phyloP scores from a whole-genome alignment of 306 rosid genomes.

The Sesbania bispinosa region DNA sequence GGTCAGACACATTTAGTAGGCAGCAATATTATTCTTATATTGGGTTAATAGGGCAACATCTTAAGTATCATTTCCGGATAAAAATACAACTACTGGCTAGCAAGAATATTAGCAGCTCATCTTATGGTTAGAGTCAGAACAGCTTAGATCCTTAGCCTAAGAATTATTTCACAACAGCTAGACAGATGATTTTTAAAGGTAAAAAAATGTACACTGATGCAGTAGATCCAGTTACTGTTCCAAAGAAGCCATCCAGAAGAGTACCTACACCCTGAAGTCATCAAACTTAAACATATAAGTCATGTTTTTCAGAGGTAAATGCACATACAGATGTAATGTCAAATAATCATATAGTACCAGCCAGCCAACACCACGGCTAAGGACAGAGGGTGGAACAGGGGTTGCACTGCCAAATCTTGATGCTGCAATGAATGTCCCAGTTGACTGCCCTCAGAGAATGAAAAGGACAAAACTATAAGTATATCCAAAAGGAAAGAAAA shows the following conservation, averaged over 20 bases:
- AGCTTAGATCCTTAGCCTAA: not conserved
- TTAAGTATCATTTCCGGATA: too few relatives aligned
- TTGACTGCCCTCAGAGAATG: constrained; percentile 49
- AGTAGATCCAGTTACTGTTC: constrained; percentile 65
- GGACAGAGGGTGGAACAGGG: constrained; percentile 70
- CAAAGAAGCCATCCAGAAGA: constrained; percentile 69
- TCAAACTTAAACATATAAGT: constrained; percentile 8
- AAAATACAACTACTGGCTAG: too few relatives aligned
- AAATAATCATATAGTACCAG: constrained; percentile 50
- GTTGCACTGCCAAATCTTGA: constrained; percentile 90
- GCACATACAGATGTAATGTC: not conserved
- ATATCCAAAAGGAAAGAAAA: not conserved
- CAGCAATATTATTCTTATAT: too few relatives aligned
- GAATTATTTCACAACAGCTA: not conserved
- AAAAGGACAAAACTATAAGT: constrained; percentile 7
- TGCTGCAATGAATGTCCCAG: constrained; percentile 80
- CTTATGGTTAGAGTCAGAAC: not conserved
- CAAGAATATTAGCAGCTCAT: not conserved
- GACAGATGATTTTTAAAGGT: not conserved
- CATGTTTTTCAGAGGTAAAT: not conserved
- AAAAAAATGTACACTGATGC: constrained; percentile 72
- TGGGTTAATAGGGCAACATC: too few relatives aligned
- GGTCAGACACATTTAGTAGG: too few relatives aligned
- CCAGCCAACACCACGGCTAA: constrained; percentile 90
- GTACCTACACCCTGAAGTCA: constrained; percentile 70